Evolutionary conservation across 2,329 filamentous ascomycete species (phyloP), one percentile per base, ranked within the genome.

Genomic region (Talaromyces sp.): DNA sequence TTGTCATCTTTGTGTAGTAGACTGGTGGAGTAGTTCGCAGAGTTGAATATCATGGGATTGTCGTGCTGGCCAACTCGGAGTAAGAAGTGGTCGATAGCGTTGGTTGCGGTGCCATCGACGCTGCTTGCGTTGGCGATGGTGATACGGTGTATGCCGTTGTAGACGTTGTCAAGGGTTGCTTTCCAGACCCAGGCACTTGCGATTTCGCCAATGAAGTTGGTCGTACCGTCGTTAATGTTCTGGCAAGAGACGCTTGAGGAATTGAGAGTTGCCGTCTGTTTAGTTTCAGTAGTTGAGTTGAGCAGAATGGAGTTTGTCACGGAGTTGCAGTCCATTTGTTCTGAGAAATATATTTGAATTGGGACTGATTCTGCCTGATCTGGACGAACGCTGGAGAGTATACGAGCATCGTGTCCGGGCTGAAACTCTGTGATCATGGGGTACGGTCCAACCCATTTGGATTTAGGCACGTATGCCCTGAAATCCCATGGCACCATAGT

Each of bases 21-120:
- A 3, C 76, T 79, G 7, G 76, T 78, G 5, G 86, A 86, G 73
- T 88, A 89, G 70, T 89, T 89, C 33, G 85, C 84, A 1, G 76
- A 73, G 0, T 84, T 84, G 69, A 87, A 89, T 0, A 88, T 79
- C 58, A 89, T 82, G 0, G 87, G 86, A 70, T 89, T 89, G 66
- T 85, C 78, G 3, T 69, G 70, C 66, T 83, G 79, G 41, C 87
- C 87, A 59, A 89, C 78, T 16, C 87, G 85, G 69, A 89, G 78
- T 68, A 89, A 77, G 73, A 89, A 88, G 65, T 85, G 83, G 67
- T 90, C 87, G n/a, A 81, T 74, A 0, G 85, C 79, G 57, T 82
- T 77, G 0, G 86, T 88, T 27, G 76, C 76, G 3, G 71, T 73
- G 14, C 80, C 80, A 24, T 77, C 75, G 4, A 73, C 71, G 47